Evolutionary conservation across 306 rosid genomes (phyloP).

Genomic region (Dryas drummondii): DNA sequence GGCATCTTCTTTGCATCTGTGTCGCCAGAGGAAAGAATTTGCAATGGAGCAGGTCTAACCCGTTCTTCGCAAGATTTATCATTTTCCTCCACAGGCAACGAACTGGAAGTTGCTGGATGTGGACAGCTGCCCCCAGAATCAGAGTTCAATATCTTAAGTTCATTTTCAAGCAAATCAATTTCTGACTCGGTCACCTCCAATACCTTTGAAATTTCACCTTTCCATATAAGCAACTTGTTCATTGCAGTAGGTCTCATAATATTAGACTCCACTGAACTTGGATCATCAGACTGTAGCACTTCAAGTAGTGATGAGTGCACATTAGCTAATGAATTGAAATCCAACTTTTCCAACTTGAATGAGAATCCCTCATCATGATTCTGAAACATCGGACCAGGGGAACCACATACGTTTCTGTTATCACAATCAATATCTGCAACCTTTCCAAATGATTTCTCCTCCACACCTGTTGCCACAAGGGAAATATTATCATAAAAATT

Average conservation of each 20-base stretch:
- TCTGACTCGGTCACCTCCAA: slow-evolving; percentile 88
- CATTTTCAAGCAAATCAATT: slow-evolving; percentile 85
- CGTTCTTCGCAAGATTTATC: slow-evolving; percentile 39
- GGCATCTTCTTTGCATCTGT: slow-evolving; percentile 44
- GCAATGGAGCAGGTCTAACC: slow-evolving; percentile 50
- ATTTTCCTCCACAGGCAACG: slow-evolving; percentile 35
- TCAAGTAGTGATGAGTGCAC: slow-evolving; percentile 59
- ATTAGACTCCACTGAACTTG: slow-evolving; percentile 49
- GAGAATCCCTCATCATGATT: slow-evolving; percentile 47
- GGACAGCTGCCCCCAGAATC: slow-evolving; percentile 36
- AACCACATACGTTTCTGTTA: slow-evolving; percentile 47
- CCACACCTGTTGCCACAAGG: slow-evolving; percentile 55
- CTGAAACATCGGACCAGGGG: slow-evolving; percentile 48
- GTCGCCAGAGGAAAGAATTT: slow-evolving; percentile 45
- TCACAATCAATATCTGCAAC: slow-evolving; percentile 48
- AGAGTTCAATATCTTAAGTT: slow-evolving; percentile 62
- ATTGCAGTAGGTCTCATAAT: slow-evolving; percentile 55
- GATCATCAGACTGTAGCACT: slow-evolving; percentile 67
- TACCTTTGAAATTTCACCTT: slow-evolving; percentile 80
- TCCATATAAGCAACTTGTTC: slow-evolving; percentile 73
- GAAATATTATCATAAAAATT: not conserved
- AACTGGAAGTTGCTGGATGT: slow-evolving; percentile 51
- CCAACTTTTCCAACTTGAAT: slow-evolving; percentile 71
- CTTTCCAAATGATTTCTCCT: slow-evolving; percentile 69
- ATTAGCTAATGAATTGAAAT: slow-evolving; percentile 46